These are phyloP conservation scores for Dothidotthia symphoricarpi DNA, from an alignment of 2,329 filamentous ascomycete genomes.

Conservation along the genomic window DNA sequence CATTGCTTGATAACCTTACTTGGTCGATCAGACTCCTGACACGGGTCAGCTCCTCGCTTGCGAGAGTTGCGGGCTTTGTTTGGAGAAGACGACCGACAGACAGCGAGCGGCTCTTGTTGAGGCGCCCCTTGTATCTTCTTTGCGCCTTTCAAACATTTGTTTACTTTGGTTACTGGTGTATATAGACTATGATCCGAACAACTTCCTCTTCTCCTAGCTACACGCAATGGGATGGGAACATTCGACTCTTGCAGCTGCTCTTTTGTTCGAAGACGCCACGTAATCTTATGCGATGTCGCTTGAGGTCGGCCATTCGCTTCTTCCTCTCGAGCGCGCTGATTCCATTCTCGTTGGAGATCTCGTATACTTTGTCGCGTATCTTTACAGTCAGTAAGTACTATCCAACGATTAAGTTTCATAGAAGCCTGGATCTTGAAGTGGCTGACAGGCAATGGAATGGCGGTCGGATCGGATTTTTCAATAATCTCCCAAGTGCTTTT, in stretches of 20 bases:
- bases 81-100: conserved; percentile 1
- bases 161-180: not conserved
- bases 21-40: not conserved
- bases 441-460: conserved; percentile 18
- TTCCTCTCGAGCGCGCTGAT: not conserved
- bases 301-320: not conserved
- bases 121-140: not conserved
- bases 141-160: not conserved
- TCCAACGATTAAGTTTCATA: conserved; percentile 12
- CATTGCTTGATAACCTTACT: not conserved
- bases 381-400: conserved; percentile 16
- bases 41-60: not conserved
- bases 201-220: not conserved
- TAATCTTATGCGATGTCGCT: not conserved
- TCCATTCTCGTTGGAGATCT: conserved; percentile 11
- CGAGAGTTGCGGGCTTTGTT: not conserved
- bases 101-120: not conserved
- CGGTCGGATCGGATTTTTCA: conserved; percentile 18
- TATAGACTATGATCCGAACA: no score
- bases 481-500: conserved; percentile 33
- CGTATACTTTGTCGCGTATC: conserved; percentile 15
- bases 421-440: conserved; percentile 27
- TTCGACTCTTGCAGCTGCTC: conserved; percentile 18
- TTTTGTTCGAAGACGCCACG: conserved; percentile 8
- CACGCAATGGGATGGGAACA: conserved; percentile 14